Evolutionary conservation across 179 eudicot species (phyloP), one percentile per base, ranked within the genome.

Genomic region (Silene noctiflora): DNA sequence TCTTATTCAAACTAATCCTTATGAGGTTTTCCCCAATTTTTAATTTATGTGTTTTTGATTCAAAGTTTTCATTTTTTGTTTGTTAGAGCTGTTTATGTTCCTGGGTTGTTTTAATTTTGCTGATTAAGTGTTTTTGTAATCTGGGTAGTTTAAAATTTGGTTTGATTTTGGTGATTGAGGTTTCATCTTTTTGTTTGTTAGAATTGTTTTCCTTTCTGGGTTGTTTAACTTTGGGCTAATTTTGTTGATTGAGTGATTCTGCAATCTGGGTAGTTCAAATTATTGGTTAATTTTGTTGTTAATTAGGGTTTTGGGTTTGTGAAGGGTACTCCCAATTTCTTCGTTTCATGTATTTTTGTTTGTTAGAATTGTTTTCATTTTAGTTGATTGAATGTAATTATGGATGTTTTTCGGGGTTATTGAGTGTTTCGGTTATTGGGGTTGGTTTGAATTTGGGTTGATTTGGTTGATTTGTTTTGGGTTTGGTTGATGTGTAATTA

Each of bases 1-100:
- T 60, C 89, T 92, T 11, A 82, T 94, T 67, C 78, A 94, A 0
- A 94, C 97, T 65, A 94, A 86, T 75, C 77, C 94, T 21, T 92
- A 91, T 65, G 98, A 94, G 97, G 98, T 92, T 20, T 33, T 4
- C 0, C 39, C 39, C 5, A 33, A 11, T 25, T 61, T 8, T 68
- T 8, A 4, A 20, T 72, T 19, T 71, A 27, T 13, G 35, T 44
- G 44, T 24, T 48, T 0, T 24, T 48, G 0, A 16, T 42, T 64
- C 6, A 24, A 39, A 64, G 21, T 59, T 51, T 1, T 76, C 1
- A 67, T 76, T 8, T 42, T 61, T 65, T 31, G 6, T 51, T 53
- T 2, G 31, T 14, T 3, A 10, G 58, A 33, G 14, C 20, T 71
- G 9, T 29, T 25, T 17, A 62, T 64, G 55, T 65, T 77, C 67